These are phyloP conservation scores for Phytophthora palmivora DNA, from an alignment of 352 stramenopile genomes.

Conservation along the genomic window DNA sequence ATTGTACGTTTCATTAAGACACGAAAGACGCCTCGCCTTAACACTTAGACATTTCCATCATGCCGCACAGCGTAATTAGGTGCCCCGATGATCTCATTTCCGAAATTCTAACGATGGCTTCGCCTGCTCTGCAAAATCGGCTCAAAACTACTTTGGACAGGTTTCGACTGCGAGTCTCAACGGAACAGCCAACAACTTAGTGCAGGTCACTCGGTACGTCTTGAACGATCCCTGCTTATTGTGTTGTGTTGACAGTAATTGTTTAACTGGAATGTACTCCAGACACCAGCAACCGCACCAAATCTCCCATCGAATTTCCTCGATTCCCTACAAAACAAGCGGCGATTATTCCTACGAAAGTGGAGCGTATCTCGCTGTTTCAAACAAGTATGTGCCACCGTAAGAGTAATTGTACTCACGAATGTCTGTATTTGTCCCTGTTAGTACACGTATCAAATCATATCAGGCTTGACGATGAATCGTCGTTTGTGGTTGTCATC, in stretches of 20 bases:
- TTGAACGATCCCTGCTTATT: neutral
- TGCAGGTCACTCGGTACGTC: slow-evolving; percentile 51
- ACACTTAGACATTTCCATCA: no score
- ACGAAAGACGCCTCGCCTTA: no score
- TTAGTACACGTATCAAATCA: slow-evolving; percentile 55
- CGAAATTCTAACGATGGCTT: no score
- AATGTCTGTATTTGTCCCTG: slow-evolving; percentile 1
- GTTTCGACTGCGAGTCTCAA: slow-evolving; percentile 50
- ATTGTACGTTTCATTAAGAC: no score
- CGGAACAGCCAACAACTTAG: slow-evolving; percentile 24
- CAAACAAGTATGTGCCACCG: slow-evolving; percentile 62
- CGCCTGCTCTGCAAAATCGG: slow-evolving; percentile 3
- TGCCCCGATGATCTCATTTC: no score
- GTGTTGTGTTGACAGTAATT: slow-evolving; percentile 1
- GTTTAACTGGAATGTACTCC: neutral
- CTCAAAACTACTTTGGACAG: slow-evolving; percentile 19
- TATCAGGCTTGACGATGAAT: slow-evolving; percentile 41
- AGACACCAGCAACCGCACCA: slow-evolving; percentile 30
- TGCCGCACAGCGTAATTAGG: no score
- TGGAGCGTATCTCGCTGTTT: slow-evolving; percentile 62
- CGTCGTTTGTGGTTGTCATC: no score
- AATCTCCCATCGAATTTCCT: slow-evolving; percentile 18
- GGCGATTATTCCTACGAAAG: slow-evolving; percentile 71
- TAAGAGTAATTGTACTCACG: slow-evolving; percentile 13
- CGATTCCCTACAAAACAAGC: slow-evolving; percentile 72